phyloP scores from a whole-genome alignment of 306 rosid species.

The Castanea crenata region DNA sequence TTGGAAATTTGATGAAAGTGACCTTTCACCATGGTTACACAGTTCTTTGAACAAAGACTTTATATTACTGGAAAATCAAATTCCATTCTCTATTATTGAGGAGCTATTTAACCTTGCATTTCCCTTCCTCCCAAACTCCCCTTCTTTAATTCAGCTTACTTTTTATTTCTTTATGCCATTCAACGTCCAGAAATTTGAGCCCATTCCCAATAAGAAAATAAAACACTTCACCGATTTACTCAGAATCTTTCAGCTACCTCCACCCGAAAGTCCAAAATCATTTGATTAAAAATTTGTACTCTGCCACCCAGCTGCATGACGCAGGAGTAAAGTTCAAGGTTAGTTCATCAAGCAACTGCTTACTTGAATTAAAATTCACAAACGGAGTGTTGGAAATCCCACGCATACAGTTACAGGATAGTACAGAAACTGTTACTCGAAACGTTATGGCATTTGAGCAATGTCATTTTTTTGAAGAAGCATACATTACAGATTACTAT shows the following conservation, averaged over 20 bases:
- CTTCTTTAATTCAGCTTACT: not conserved
- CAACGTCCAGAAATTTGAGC: no score
- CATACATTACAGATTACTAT: no score
- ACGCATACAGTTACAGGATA: fast-evolving
- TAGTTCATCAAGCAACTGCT: not conserved
- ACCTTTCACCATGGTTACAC: not conserved
- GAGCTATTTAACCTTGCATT: not conserved
- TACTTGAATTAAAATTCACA: not conserved
- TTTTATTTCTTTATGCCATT: fast-evolving
- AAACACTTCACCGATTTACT: not conserved
- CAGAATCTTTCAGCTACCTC: not conserved
- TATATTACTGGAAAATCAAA: conserved; percentile 13
- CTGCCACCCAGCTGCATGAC: not conserved
- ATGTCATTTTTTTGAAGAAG: not conserved
- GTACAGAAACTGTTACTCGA: not conserved
- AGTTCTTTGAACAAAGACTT: not conserved
- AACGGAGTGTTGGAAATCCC: not conserved
- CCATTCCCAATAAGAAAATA: not conserved
- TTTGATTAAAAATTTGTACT: not conserved
- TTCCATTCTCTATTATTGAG: conserved; percentile 15
- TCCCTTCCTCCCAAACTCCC: no score
- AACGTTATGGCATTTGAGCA: conserved; percentile 10
- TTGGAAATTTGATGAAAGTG: not conserved
- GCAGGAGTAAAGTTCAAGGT: conserved; percentile 6
- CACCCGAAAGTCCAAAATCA: no score